Conservation (phyloP, 306 rosid genomes). For the Hippophae rhamnoides region DNA sequence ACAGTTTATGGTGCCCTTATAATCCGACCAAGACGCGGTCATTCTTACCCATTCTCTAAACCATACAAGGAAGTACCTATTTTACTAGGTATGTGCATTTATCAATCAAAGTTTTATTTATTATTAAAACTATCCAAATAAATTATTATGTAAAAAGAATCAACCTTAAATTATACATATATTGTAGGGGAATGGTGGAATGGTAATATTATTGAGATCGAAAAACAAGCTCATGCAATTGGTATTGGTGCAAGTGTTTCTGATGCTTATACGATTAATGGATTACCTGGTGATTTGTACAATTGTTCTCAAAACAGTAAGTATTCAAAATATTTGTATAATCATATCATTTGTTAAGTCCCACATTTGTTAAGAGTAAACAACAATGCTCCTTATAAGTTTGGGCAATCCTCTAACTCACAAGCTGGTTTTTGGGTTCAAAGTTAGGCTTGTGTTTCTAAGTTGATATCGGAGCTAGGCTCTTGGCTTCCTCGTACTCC, state of each 20-base stretch:
- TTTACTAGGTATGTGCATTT: conserved; percentile 32
- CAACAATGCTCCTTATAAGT: no score
- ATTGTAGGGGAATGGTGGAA: conserved; percentile 75
- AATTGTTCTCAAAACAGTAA: conserved; percentile 42
- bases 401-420: no score
- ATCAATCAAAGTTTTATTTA: not conserved
- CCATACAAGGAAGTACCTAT: conserved; percentile 38
- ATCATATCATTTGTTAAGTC: no score
- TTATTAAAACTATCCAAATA: not conserved
- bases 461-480: no score
- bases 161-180: not conserved
- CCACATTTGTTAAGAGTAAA: no score
- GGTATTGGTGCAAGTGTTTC: conserved; percentile 24
- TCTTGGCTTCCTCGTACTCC: no score
- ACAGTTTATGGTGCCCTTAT: conserved; percentile 19
- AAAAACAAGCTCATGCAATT: conserved; percentile 7
- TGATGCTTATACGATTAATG: conserved; percentile 56
- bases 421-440: no score
- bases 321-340: not conserved
- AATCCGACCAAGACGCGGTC: conserved; percentile 2
- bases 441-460: no score
- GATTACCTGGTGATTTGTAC: conserved; percentile 51
- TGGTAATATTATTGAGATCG: conserved; percentile 36
- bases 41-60: conserved; percentile 12
- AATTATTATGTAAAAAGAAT: not conserved